Evolutionary conservation across 176 grass and related monocot species (phyloP).

Genomic region (Canna indica): DNA sequence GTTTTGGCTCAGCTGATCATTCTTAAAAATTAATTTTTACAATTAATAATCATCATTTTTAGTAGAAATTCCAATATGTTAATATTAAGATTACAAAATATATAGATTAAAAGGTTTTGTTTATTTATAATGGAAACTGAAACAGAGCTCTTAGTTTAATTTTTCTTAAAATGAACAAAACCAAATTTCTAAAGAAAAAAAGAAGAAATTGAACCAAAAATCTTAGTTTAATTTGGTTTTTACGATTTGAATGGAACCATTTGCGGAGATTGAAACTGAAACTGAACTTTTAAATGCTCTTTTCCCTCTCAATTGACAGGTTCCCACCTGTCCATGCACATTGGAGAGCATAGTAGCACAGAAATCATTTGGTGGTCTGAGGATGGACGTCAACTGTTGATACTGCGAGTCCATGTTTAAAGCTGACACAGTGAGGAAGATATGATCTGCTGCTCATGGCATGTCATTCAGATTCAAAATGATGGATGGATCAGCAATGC

Average conservation of each 20-base stretch:
- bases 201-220: background rate
- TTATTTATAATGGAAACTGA: background rate
- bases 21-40: too few relatives aligned
- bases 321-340: background rate
- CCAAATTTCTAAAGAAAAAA: background rate
- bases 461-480: conserved; percentile 1
- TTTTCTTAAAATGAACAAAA: background rate
- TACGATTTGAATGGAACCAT: too few relatives aligned
- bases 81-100: too few relatives aligned
- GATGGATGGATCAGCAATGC: background rate
- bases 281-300: background rate
- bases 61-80: too few relatives aligned
- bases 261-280: background rate
- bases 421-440: background rate
- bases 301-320: background rate
- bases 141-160: background rate
- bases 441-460: background rate
- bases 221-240: background rate
- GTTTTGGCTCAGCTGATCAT: too few relatives aligned
- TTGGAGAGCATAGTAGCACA: background rate
- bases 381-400: background rate
- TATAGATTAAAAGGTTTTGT: too few relatives aligned
- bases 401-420: background rate
- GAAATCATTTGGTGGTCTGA: background rate
- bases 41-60: too few relatives aligned